Base-by-base conservation (phyloP, 371 early-diverging fungal genomes). In the Mucor saturninus region DNA sequence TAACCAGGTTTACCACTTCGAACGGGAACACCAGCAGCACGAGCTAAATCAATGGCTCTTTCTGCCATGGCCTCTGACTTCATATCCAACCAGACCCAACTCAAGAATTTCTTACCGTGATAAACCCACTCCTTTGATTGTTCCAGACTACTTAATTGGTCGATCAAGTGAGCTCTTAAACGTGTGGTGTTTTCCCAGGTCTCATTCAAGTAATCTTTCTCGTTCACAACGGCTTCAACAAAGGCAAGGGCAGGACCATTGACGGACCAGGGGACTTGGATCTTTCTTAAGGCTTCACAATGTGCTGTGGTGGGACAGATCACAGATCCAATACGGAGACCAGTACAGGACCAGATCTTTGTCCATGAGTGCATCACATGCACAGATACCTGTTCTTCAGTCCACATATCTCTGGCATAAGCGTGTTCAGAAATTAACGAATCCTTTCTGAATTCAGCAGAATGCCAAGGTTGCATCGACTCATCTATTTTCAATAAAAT, bases 361-460 rank as follows among this genome's bases (percentile, higher is more conserved):
- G 94, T 94, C 94, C 94, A 94, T 21, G 92, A 92, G 74, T 94
- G 94, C 75, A 94, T 92, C 21, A 94, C 83, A 67, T 90, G 92
- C 53, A 93, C 81, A 14, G 90, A 84, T 4, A 93, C 85, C n/a
- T 83, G 73, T 45, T 82, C 81, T n/a, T 79, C 69, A 53, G 68
- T 59, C 72, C 79, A 90, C 69, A 91, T 71, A 30, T 78, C 71
- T 46, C 67, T 71, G 55, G 86, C 65, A 71, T 82, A 91, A 13
- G 72, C 83, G 56, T 83, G 83, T 72, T 90, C 81, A 40, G 85
- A 83, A 28, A 82, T 84, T 64, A 93, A 77, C 10, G 94, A 93
- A 67, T 93, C 90, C 37, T 80, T 59, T 51, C 92, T 88, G 78
- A 91, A 93, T 40, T 89, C 69, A 37, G 80, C 69, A 31, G 91